Evolutionary conservation across 208 protist genomes (phyloP), one percentile per base, ranked within the genome.

Genomic region (Trypanosomatidae sp.): DNA sequence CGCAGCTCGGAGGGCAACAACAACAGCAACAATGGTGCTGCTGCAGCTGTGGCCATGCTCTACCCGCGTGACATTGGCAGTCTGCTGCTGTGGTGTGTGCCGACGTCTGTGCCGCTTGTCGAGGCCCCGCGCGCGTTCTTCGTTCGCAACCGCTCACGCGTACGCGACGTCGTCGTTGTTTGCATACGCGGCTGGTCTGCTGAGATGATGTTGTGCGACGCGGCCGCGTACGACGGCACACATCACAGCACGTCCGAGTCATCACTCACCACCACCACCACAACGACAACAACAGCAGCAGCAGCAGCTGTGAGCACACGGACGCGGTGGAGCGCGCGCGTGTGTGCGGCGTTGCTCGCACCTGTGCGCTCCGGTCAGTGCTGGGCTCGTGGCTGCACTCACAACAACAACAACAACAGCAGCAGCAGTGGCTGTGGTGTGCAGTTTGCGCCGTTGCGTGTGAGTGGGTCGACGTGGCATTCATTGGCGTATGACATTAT

Each of bases 161-260:
- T 92, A 27, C 64, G 75, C 7, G 71, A 86, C 57, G 61, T 77
- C 20, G 58, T 85, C n/a, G 52, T 86, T 6, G 39, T 92, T 11
- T 92, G 84, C 43, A 71, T 88, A 19, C 79, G 88, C 38, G 78
- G 78, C 7, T 83, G 70, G 73, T 78, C 73, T 19, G 74, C 80
- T 50, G 71, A 84, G 35, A 59, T 71, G 47, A 71, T 90, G 61
- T 61, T 83, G 50, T 65, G 61, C 44, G 67, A 64, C 3, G 64
- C 54, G 6, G 56, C 65, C 2, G 56, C 56, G n/a, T n/a, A n/a
- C n/a, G n/a, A n/a, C n/a, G n/a, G n/a, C n/a, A n/a, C 33, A 15
- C 30, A 24, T 11, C 20, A 19, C n/a, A 5, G 6, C 4, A 1
- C 15, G 25, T 2, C 10, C 21, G 28, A 37, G 19, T 15, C 10